Conservation (phyloP, 2,329 filamentous ascomycete species). For the Alternaria consortialis region DNA sequence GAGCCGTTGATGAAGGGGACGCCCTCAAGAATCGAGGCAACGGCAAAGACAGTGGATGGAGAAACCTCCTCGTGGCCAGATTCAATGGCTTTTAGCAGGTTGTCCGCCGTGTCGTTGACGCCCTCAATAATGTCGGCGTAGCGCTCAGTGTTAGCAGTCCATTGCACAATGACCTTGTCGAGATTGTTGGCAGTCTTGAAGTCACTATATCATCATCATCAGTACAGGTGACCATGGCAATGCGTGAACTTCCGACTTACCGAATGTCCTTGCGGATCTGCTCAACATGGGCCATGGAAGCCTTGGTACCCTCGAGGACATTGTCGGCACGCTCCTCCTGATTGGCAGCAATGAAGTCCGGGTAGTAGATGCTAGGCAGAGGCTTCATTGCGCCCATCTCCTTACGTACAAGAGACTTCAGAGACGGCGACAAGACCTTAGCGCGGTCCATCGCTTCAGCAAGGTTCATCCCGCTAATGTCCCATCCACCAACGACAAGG, state of each 20-base stretch:
- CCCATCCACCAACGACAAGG: constrained; percentile 94
- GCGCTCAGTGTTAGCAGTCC: constrained; percentile 99
- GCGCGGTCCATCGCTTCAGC: constrained; percentile 95
- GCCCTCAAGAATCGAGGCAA: constrained; percentile 89
- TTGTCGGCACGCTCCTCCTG: constrained; percentile 98
- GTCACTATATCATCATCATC: constrained; percentile 58
- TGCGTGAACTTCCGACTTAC: constrained; percentile 54
- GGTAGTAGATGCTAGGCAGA: constrained; percentile 96
- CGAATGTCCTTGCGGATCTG: constrained; percentile 91
- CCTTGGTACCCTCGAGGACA: constrained; percentile 81
- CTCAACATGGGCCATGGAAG: constrained; percentile 87
- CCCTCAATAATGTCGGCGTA: constrained; percentile 88
- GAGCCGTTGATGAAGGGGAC: constrained; percentile 98
- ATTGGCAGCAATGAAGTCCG: constrained; percentile 98
- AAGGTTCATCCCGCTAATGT: constrained; percentile 91
- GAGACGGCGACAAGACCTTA: constrained; percentile 90
- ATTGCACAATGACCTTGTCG: constrained; percentile 96
- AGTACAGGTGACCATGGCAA: constrained; percentile 1
- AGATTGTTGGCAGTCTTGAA: constrained; percentile 88
- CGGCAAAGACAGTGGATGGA: constrained; percentile 94
- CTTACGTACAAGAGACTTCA: constrained; percentile 90
- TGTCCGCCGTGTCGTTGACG: constrained; percentile 96
- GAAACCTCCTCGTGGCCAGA: constrained; percentile 88
- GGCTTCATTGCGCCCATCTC: constrained; percentile 91
- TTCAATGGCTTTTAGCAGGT: constrained; percentile 88